Conservation (phyloP, 2,329 filamentous ascomycete species). For the Pseudocercospora crystallina region DNA sequence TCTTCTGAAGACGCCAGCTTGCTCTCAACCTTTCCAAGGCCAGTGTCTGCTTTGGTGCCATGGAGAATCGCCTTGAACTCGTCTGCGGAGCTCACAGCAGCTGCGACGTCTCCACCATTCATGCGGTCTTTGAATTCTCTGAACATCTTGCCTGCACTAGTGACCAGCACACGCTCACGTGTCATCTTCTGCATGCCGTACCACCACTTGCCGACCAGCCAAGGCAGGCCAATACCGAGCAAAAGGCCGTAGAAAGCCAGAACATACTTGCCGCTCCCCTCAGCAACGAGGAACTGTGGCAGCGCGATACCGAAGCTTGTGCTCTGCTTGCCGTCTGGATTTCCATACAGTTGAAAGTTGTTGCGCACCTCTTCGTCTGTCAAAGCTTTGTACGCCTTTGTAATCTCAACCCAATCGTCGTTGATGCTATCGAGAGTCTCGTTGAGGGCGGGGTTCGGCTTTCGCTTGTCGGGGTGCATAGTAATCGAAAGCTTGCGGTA, state of each 20-base stretch:
- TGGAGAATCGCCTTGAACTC: conserved; percentile 78
- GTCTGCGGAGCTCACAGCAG: conserved; percentile 78
- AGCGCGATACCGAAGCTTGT: conserved; percentile 97
- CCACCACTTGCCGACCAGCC: conserved; percentile 96
- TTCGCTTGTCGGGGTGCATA: conserved; percentile 90
- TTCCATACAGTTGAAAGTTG: conserved; percentile 93
- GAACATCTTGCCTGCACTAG: conserved; percentile 93
- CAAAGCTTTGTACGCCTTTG: conserved; percentile 95
- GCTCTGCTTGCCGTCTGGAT: conserved; percentile 97
- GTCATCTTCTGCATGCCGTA: conserved; percentile 92
- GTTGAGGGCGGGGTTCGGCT: conserved; percentile 80
- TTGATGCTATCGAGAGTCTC: conserved; percentile 83
- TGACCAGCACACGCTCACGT: conserved; percentile 88
- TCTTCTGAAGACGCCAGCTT: conserved; percentile 62
- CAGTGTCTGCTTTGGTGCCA: conserved; percentile 75
- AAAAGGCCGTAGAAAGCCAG: conserved; percentile 84
- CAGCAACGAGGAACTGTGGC: conserved; percentile 86
- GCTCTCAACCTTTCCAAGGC: conserved; percentile 80
- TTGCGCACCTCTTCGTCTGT: conserved; percentile 97
- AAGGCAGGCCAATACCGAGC: conserved; percentile 86
- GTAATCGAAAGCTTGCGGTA: conserved; percentile 85
- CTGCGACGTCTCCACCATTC: conserved; percentile 75
- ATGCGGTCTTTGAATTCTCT: conserved; percentile 85
- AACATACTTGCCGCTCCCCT: conserved; percentile 94
- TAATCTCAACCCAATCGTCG: conserved; percentile 86